These are phyloP conservation scores for Auxenochlorella pyrenoidosa DNA, from an alignment of 139 green algal genomes.

Conservation along the genomic window DNA sequence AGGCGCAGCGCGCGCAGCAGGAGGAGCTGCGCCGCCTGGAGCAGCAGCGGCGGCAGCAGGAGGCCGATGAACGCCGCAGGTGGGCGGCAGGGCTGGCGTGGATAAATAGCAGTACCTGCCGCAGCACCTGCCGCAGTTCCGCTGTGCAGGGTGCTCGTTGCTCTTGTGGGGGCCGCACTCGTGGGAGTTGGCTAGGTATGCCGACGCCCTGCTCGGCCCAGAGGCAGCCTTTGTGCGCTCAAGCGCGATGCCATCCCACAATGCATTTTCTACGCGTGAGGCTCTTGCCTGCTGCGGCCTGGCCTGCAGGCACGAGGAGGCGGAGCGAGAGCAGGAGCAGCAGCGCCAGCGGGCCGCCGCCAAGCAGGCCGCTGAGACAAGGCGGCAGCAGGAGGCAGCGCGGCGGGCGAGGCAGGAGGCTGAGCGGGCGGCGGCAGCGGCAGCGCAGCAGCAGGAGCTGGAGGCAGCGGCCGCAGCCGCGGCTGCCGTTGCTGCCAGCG, in stretches of 20 bases:
- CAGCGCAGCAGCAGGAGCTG: constrained; percentile 7
- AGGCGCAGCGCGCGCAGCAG: constrained; percentile 33
- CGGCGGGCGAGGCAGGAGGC: constrained; percentile 2
- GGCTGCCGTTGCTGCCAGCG: neutral
- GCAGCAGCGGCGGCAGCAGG: constrained; percentile 14
- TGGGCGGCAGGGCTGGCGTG: neutral
- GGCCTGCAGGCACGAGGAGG: constrained; percentile 36
- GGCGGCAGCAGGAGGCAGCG: constrained; percentile 11
- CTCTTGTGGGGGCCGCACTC: no score
- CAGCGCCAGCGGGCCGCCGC: constrained; percentile 36
- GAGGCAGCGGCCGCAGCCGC: neutral
- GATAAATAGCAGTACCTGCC: no score
- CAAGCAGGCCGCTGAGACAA: constrained; percentile 7
- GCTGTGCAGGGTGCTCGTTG: no score
- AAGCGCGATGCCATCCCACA: no score
- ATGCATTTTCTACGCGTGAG: no score
- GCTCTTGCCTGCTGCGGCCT: neutral
- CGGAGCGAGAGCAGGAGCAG: constrained; percentile 30
- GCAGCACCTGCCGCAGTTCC: no score
- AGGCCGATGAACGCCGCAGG: constrained; percentile 49
- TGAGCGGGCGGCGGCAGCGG: neutral
- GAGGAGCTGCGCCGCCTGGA: constrained; percentile 39
- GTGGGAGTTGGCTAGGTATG: no score
- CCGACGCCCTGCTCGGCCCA: no score
- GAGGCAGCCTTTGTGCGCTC: no score